These are phyloP conservation scores for Aureobasidium sp. DNA, from an alignment of 2,329 filamentous ascomycete genomes.

Conservation along the genomic window DNA sequence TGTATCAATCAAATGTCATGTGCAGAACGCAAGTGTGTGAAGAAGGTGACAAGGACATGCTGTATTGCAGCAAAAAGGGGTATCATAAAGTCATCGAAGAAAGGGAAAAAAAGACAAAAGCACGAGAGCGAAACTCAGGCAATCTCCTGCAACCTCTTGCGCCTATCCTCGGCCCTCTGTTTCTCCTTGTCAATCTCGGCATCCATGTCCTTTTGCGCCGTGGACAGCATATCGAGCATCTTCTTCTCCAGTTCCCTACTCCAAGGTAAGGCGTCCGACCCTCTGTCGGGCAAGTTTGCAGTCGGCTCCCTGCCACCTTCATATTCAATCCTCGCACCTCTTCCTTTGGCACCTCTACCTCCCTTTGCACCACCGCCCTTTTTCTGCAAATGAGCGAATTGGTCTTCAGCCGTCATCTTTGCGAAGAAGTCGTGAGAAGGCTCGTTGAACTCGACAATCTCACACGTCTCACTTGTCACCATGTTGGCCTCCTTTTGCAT, in stretches of 20 bases:
- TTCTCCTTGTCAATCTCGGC: slow-evolving; percentile 16
- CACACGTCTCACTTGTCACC: slow-evolving; percentile 74
- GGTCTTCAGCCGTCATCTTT: slow-evolving; percentile 66
- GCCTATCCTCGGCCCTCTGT: slow-evolving; percentile 15
- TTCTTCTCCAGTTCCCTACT: slow-evolving; percentile 17
- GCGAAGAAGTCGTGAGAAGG: slow-evolving; percentile 90
- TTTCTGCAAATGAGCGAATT: slow-evolving; percentile 43
- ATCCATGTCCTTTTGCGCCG: slow-evolving; percentile 17
- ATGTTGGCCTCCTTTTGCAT: slow-evolving; percentile 56
- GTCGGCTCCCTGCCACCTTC: slow-evolving; percentile 52
- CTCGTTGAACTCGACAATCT: slow-evolving; percentile 96
- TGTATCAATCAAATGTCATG: not conserved
- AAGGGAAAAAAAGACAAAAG: not conserved
- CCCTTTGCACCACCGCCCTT: slow-evolving; percentile 50
- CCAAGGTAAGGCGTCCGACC: slow-evolving; percentile 47
- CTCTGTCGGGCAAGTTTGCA: slow-evolving; percentile 64
- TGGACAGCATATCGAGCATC: slow-evolving; percentile 16
- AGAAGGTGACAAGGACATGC: not conserved
- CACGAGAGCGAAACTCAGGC: not conserved
- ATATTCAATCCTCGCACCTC: slow-evolving; percentile 43
- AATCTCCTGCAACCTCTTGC: slow-evolving; percentile 14
- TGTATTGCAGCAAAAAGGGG: not conserved
- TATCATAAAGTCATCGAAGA: slow-evolving; percentile 4
- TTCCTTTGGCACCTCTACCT: slow-evolving; percentile 48
- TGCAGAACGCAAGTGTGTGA: not conserved